These are phyloP conservation scores for Nymphaea colorata DNA, from an alignment of 164 flowering plant species.

Conservation along the genomic window DNA sequence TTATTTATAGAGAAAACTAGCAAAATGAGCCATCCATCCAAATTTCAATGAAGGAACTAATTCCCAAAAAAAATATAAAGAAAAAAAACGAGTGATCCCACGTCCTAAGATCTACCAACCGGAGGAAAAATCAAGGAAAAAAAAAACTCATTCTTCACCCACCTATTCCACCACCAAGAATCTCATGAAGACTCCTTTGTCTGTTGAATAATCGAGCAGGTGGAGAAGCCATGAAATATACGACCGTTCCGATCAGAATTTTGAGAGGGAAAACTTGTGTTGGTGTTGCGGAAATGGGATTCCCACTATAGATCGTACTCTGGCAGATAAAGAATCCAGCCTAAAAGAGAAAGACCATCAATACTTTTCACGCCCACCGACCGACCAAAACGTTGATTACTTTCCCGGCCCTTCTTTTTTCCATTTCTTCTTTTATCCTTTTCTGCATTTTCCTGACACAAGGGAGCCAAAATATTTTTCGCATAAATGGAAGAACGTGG, in stretches of 20 bases:
- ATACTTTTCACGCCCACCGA: background rate
- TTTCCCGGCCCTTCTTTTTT: background rate
- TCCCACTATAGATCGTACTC: constrained; percentile 9
- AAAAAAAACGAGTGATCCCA: background rate
- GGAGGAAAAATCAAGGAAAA: background rate
- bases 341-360: constrained; percentile 34
- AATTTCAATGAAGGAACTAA: no score
- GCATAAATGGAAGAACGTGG: background rate
- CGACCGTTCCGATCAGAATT: constrained; percentile 1
- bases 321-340: constrained; percentile 34
- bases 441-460: background rate
- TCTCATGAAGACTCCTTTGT: constrained; percentile 58
- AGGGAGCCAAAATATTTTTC: background rate
- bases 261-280: background rate
- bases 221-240: constrained; percentile 14
- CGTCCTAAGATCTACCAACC: background rate
- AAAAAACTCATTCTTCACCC: constrained; percentile 1
- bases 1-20: background rate
- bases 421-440: background rate
- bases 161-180: constrained; percentile 82
- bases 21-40: background rate
- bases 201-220: constrained; percentile 50
- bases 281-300: constrained; percentile 1
- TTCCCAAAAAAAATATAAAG: no score
- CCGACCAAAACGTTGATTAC: background rate